These are phyloP conservation scores for Mycena kentingensis DNA, from an alignment of 768 basidiomycete genomes.

Conservation along the genomic window DNA sequence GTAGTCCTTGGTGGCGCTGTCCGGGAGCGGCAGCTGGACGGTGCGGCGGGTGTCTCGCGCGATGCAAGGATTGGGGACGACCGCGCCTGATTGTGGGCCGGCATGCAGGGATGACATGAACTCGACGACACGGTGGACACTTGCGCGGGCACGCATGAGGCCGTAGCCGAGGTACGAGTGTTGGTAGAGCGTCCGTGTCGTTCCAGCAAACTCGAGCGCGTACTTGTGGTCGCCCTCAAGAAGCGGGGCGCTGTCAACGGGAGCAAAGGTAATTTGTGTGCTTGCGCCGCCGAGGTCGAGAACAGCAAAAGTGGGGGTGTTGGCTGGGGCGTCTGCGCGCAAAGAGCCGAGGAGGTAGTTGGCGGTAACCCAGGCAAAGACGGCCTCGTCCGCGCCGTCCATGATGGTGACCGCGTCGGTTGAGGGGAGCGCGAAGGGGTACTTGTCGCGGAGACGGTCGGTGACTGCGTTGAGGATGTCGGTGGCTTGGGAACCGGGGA, in stretches of 20 bases:
- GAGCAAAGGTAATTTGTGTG: constrained; percentile 97
- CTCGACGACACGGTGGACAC: constrained; percentile 88
- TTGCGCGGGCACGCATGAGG: constrained; percentile 81
- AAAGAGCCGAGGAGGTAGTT: constrained; percentile 88
- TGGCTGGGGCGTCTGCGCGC: constrained; percentile 48
- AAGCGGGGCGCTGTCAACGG: constrained; percentile 53
- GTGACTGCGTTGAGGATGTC: constrained; percentile 80
- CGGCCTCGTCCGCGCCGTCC: constrained; percentile 95
- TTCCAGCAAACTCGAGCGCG: constrained; percentile 73
- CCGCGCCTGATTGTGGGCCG: constrained; percentile 5
- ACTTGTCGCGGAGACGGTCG: constrained; percentile 53
- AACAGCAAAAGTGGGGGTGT: constrained; percentile 74
- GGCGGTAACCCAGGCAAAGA: constrained; percentile 98
- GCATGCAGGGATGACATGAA: constrained; percentile 63
- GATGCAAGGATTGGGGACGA: constrained; percentile 81
- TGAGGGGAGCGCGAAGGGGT: constrained; percentile 61
- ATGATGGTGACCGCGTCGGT: constrained; percentile 79
- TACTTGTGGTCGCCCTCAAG: constrained; percentile 93
- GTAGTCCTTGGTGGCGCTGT: constrained; percentile 54
- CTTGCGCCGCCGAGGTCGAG: constrained; percentile 96
- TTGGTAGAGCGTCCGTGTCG: constrained; percentile 81
- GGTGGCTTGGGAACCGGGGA: constrained; percentile 61
- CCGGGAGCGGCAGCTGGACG: constrained; percentile 63
- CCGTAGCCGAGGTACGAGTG: constrained; percentile 98
- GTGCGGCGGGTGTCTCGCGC: constrained; percentile 60